A percentile compares a stretch with the other conserved stretches of the same genome.
Evolutionary conservation across 495 filamentous ascomycete genomes (phyloP).

Genomic region (Staphylotrichum longicolle): DNA sequence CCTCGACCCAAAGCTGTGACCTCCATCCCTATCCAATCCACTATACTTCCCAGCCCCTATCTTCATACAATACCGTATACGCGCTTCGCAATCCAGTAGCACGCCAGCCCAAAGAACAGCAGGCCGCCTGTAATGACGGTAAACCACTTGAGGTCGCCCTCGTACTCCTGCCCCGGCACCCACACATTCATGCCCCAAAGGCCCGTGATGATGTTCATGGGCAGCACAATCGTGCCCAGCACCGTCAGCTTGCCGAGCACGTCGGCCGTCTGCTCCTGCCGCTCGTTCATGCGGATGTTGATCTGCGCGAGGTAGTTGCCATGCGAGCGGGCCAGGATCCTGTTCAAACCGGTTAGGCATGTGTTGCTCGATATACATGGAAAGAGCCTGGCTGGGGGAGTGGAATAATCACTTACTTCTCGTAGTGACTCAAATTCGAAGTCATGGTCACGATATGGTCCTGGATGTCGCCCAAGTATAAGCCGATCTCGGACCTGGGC

Average conservation of each 20-base stretch:
- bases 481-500: conserved; percentile 87
- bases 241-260: conserved; percentile 94
- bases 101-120: conserved; percentile 70
- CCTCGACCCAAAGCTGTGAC: too few relatives aligned
- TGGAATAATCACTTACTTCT: conserved; percentile 63
- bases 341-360: conserved; percentile 31
- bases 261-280: conserved; percentile 92
- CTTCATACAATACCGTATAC: conserved; percentile 54
- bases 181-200: conserved; percentile 99
- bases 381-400: too few relatives aligned
- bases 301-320: conserved; percentile 90
- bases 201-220: conserved; percentile 97
- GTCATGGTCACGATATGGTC: conserved; percentile 99
- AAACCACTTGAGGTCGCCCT: conserved; percentile 57
- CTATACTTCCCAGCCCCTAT: neutral
- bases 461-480: conserved; percentile 96
- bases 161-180: conserved; percentile 79
- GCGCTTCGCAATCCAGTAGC: conserved; percentile 80
- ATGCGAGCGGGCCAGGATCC: conserved; percentile 87
- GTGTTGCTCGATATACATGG: too few relatives aligned
- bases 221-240: conserved; percentile 91
- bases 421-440: conserved; percentile 88
- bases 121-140: conserved; percentile 69
- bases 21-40: too few relatives aligned
- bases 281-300: conserved; percentile 97